These are phyloP conservation scores for Saitoella complicata DNA, from an alignment of 805 yeast genomes.

Conservation along the genomic window DNA sequence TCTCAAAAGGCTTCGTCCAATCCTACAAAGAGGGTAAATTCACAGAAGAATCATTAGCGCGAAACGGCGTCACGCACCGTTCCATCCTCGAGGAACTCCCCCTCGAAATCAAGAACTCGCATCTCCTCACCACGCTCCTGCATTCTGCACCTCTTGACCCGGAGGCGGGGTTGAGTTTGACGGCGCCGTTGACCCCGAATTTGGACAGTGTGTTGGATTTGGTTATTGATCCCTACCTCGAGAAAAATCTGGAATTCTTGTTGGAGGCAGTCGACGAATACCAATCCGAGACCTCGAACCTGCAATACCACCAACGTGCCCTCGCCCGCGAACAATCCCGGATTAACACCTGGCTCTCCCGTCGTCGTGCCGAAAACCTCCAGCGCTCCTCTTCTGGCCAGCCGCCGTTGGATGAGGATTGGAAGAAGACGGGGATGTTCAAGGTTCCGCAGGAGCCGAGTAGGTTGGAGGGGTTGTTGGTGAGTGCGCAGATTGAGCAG, in stretches of 20 bases:
- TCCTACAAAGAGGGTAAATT: constrained; percentile 39
- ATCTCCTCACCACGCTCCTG: constrained; percentile 43
- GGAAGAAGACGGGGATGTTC: constrained; percentile 37
- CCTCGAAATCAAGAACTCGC: constrained; percentile 47
- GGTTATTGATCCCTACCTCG: constrained; percentile 27
- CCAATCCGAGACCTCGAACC: constrained; percentile 63
- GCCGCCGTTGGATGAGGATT: constrained; percentile 30
- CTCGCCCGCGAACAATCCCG: constrained; percentile 52
- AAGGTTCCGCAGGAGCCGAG: constrained; percentile 62
- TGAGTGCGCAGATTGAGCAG: constrained; percentile 38
- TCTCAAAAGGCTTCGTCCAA: constrained; percentile 44
- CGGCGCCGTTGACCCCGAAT: constrained; percentile 6
- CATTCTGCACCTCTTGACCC: constrained; percentile 7
- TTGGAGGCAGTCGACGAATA: constrained; percentile 56
- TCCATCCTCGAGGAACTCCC: constrained; percentile 61
- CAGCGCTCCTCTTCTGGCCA: constrained; percentile 44
- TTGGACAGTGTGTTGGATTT: constrained; percentile 25
- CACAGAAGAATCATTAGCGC: constrained; percentile 45
- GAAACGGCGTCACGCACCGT: constrained; percentile 42
- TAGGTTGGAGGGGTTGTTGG: constrained; percentile 53
- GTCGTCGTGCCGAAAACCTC: constrained; percentile 39
- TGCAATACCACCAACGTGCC: constrained; percentile 68
- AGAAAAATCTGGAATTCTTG: constrained; percentile 40
- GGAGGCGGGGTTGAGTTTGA: no score
- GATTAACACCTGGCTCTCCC: constrained; percentile 53